These are phyloP conservation scores for Aspergillus brasiliensis DNA, from an alignment of 2,329 filamentous ascomycete genomes.

Conservation along the genomic window DNA sequence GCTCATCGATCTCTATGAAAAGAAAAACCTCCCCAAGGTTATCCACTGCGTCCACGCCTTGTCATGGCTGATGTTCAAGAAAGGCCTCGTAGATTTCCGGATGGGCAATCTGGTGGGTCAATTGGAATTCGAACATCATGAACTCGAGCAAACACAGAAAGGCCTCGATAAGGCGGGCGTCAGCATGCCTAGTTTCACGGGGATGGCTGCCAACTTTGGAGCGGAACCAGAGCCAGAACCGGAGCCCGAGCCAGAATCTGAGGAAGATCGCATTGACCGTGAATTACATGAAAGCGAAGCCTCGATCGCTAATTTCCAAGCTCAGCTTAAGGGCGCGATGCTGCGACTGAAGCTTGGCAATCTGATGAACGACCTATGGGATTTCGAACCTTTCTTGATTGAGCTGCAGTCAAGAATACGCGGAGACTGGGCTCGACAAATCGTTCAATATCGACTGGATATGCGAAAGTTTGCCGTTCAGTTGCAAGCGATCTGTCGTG, in stretches of 20 bases:
- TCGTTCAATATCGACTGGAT: conserved; percentile 76
- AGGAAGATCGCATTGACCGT: conserved; percentile 82
- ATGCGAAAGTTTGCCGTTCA: conserved; percentile 80
- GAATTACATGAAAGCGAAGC: conserved; percentile 77
- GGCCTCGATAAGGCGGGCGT: conserved; percentile 93
- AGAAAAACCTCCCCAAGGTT: conserved; percentile 99
- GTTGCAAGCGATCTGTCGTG: conserved; percentile 78
- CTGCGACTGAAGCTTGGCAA: conserved; percentile 74
- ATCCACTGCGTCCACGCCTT: conserved; percentile 98
- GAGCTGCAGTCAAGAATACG: conserved; percentile 85
- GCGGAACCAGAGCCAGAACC: conserved; percentile 78
- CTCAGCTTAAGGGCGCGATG: conserved; percentile 80
- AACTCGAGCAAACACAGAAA: conserved; percentile 94
- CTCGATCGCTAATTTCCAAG: conserved; percentile 76
- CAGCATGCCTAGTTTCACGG: conserved; percentile 96
- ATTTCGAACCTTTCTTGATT: conserved; percentile 73
- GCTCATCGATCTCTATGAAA: conserved; percentile 95
- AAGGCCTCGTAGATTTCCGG: conserved; percentile 91
- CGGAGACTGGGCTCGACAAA: conserved; percentile 82
- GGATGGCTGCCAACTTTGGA: conserved; percentile 94
- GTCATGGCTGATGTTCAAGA: conserved; percentile 94
- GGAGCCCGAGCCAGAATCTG: conserved; percentile 75
- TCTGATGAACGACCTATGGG: conserved; percentile 88
- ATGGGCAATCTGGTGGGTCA: conserved; percentile 97
- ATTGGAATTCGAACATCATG: conserved; percentile 95